Evolutionary conservation across 2,329 filamentous ascomycete genomes (phyloP).

Genomic region (Trichoderma sp.): DNA sequence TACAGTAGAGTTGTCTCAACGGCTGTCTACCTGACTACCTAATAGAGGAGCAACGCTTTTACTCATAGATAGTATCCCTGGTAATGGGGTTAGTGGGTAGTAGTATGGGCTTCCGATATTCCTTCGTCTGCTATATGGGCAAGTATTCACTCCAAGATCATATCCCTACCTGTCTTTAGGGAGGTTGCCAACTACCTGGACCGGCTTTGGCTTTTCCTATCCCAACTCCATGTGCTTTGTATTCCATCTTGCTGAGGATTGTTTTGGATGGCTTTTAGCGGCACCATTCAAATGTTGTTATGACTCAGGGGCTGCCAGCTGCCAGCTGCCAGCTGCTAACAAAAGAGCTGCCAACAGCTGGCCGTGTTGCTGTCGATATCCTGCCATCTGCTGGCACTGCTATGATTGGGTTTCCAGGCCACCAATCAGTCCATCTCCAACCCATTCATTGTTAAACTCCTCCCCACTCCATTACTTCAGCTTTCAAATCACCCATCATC

Average conservation of each 20-base stretch:
- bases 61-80: background rate
- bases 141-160: too few relatives aligned
- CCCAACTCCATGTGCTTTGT: background rate
- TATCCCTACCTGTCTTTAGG: too few relatives aligned
- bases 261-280: background rate
- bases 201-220: background rate
- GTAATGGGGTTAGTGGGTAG: too few relatives aligned
- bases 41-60: background rate
- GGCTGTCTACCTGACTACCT: background rate
- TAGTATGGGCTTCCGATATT: too few relatives aligned
- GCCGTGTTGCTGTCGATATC: background rate
- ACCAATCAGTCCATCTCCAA: background rate
- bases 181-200: too few relatives aligned
- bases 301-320: background rate
- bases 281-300: too few relatives aligned
- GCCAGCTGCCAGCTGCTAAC: background rate
- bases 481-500: background rate
- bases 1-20: background rate
- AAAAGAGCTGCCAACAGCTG: background rate
- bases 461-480: background rate
- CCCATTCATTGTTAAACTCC: background rate
- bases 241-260: background rate
- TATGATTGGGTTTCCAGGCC: background rate
- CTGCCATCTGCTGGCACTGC: constrained; percentile 1
- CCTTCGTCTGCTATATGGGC: too few relatives aligned